Evolutionary conservation across 257 asterid species (phyloP).

Genomic region (Solanum sejunctum): DNA sequence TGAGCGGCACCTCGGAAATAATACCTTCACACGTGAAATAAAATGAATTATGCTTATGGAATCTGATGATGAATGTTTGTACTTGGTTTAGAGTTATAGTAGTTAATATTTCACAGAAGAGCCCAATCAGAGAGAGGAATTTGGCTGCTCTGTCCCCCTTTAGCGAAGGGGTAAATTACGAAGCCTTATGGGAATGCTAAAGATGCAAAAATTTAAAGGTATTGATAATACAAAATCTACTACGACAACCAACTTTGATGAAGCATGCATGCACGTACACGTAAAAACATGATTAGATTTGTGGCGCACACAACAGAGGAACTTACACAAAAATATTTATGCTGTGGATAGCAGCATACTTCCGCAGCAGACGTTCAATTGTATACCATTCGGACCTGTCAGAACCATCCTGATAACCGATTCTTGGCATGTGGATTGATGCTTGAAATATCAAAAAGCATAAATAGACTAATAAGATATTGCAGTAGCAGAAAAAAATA

Average conservation of each 20-base stretch:
- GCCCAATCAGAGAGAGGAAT: not conserved
- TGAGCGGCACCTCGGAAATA: constrained; percentile 48
- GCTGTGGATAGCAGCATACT: constrained; percentile 61
- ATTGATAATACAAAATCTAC: not conserved
- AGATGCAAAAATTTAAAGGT: not conserved
- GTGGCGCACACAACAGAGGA: not conserved
- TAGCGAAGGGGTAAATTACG: not conserved
- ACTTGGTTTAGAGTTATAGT: not conserved
- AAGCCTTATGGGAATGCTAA: not conserved
- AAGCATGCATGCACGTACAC: not conserved
- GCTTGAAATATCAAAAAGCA: constrained; percentile 26
- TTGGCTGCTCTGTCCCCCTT: not conserved
- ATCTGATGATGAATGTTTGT: not conserved
- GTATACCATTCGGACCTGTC: constrained; percentile 91
- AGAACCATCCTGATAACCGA: constrained; percentile 61
- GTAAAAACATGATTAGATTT: not conserved
- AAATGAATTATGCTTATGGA: not conserved
- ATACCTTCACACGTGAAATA: constrained; percentile 41
- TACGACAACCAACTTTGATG: not conserved
- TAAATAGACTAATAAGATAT: not conserved
- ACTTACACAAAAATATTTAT: constrained; percentile 65
- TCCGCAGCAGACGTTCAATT: constrained; percentile 78
- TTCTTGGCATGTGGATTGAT: constrained; percentile 91
- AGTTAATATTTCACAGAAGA: not conserved
- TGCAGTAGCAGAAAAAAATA: not conserved